A percentile compares a stretch with the other conserved stretches of the same genome.
Evolutionary conservation across 306 rosid genomes (phyloP).

Genomic region (Pueraria montana): DNA sequence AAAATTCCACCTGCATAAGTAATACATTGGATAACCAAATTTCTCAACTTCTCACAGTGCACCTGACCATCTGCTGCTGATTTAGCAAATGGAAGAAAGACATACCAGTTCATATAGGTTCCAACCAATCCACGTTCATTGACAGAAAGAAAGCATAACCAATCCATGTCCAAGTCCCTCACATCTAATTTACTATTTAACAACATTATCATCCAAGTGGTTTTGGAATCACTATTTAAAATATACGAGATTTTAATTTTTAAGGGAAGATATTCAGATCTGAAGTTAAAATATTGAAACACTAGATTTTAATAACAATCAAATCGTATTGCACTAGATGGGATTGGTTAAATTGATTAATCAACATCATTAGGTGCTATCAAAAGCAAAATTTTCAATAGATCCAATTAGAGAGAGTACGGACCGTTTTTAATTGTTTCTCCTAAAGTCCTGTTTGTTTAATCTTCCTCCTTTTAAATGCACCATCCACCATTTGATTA

Average conservation of each 20-base stretch:
- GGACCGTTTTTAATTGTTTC: constrained; percentile 23
- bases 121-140: too few species aligned
- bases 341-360: constrained; percentile 19
- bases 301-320: too few species aligned
- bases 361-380: constrained; percentile 19
- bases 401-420: constrained; percentile 13
- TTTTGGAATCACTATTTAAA: too few species aligned
- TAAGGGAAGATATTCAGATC: constrained; percentile 27
- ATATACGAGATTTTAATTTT: too few species aligned
- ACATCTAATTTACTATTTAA: too few species aligned
- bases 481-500: constrained; percentile 23
- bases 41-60: constrained; percentile 64
- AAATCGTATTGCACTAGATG: too few species aligned
- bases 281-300: constrained; percentile 34
- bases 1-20: constrained; percentile 83
- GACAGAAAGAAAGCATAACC: too few species aligned
- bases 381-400: background rate
- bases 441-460: constrained; percentile 2
- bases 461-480: constrained; percentile 24
- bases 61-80: constrained; percentile 73
- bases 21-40: constrained; percentile 59
- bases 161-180: too few species aligned
- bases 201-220: too few species aligned
- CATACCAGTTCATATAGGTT: too few species aligned
- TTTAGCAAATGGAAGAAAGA: too few species aligned